phyloP scores from a whole-genome alignment of 345 rosid genomes.

The Moringa oleifera region DNA sequence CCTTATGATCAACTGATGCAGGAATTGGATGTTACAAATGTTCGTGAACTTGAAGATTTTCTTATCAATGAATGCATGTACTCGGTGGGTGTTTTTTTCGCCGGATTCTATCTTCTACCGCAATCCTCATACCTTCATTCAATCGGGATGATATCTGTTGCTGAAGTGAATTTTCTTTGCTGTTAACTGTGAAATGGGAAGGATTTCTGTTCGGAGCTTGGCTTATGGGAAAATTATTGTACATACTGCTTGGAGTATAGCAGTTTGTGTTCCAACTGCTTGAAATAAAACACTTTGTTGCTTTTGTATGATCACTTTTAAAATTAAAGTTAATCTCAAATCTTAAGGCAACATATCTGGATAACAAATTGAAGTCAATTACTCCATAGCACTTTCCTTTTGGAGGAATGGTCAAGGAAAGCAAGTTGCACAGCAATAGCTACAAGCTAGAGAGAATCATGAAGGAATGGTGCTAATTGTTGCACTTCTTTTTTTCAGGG shows the following conservation, averaged over 20 bases:
- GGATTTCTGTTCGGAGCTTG: too few species aligned
- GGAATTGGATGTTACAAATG: conserved; percentile 85
- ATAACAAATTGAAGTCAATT: background rate
- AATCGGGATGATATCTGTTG: background rate
- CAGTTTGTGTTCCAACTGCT: too few species aligned
- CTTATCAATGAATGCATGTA: conserved; percentile 98
- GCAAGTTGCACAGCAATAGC: too few species aligned
- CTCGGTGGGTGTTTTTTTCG: conserved; percentile 48
- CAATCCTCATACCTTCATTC: background rate
- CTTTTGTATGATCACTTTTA: too few species aligned
- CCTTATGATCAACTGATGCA: conserved; percentile 83
- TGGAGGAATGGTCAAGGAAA: background rate
- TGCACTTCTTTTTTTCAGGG: conserved; percentile 43
- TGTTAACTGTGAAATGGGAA: too few species aligned
- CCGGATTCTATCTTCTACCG: conserved; percentile 6
- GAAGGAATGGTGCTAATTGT: background rate
- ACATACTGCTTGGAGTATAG: too few species aligned
- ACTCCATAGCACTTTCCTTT: background rate
- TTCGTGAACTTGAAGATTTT: conserved; percentile 97
- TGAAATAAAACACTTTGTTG: too few species aligned
- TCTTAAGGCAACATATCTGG: background rate
- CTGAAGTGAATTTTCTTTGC: background rate
- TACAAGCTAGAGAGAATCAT: background rate
- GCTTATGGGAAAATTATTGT: too few species aligned
- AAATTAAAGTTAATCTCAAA: background rate